phyloP scores from a whole-genome alignment of 2,329 filamentous ascomycete species.

The Chalara sp. region DNA sequence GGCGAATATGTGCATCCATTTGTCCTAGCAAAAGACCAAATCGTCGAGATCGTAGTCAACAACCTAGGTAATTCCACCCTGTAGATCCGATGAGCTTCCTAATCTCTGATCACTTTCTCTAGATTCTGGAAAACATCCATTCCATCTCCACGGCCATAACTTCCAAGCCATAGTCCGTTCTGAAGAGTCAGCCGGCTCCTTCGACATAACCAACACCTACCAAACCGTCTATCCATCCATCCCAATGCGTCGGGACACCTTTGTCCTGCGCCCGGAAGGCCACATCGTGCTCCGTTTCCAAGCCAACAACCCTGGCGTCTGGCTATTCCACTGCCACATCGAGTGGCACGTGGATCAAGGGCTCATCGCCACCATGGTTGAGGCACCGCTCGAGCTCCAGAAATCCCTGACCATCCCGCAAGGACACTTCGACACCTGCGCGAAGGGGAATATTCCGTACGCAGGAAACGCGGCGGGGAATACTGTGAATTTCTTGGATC shows the following conservation, averaged over 20 bases:
- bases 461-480: conserved; percentile 72
- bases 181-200: conserved; percentile 49
- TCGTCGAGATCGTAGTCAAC: conserved; percentile 72
- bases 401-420: conserved; percentile 47
- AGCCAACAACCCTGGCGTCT: conserved; percentile 63
- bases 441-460: conserved; percentile 40
- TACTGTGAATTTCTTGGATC: conserved; percentile 53
- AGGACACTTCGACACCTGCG: conserved; percentile 52
- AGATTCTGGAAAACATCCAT: conserved; percentile 64
- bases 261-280: conserved; percentile 57
- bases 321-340: conserved; percentile 76
- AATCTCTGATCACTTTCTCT: background rate
- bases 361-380: conserved; percentile 52
- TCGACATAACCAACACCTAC: conserved; percentile 37
- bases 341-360: conserved; percentile 69
- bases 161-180: conserved; percentile 64
- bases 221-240: conserved; percentile 41
- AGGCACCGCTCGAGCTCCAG: conserved; percentile 26
- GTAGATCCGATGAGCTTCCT: no score
- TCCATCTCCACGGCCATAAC: conserved; percentile 69
- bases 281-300: conserved; percentile 63
- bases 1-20: conserved; percentile 60
- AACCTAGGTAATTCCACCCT: conserved; percentile 40
- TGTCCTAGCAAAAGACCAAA: conserved; percentile 59
- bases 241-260: conserved; percentile 63